These are phyloP conservation scores for Pythium volutum DNA, from an alignment of 352 stramenopile species.

Conservation along the genomic window DNA sequence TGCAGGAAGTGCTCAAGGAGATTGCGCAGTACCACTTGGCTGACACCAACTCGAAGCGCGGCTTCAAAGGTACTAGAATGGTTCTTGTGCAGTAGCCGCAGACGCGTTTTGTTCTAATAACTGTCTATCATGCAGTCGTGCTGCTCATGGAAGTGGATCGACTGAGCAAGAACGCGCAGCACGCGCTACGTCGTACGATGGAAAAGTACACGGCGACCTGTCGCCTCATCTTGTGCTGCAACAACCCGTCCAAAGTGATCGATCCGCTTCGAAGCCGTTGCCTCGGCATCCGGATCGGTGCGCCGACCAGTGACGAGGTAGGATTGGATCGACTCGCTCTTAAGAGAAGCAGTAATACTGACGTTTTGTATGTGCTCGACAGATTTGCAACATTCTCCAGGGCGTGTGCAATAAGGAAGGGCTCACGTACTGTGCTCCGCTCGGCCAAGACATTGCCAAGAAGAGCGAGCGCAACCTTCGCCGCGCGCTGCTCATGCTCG, in stretches of 20 bases:
- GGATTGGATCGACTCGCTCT: background rate
- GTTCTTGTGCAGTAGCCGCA: too few species aligned
- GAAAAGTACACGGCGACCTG: constrained; percentile 95
- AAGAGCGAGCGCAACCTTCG: constrained; percentile 95
- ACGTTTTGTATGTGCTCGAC: background rate
- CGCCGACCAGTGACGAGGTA: constrained; percentile 90
- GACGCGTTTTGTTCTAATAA: too few species aligned
- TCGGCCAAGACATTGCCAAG: constrained; percentile 91
- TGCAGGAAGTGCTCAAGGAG: constrained; percentile 99
- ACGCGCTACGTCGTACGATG: constrained; percentile 97
- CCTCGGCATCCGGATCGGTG: constrained; percentile 92
- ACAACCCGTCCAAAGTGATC: constrained; percentile 97
- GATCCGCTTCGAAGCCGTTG: constrained; percentile 96
- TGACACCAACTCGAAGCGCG: constrained; percentile 66
- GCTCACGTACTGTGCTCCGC: constrained; percentile 81
- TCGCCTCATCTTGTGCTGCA: constrained; percentile 97
- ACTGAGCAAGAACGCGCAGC: constrained; percentile 97
- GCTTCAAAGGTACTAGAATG: constrained; percentile 79
- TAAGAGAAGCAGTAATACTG: background rate
- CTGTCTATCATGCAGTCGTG: constrained; percentile 67
- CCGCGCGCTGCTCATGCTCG: constrained; percentile 96
- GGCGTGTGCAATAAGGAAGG: constrained; percentile 90
- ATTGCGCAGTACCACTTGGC: constrained; percentile 93
- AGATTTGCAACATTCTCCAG: constrained; percentile 91
- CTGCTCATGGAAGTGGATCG: constrained; percentile 97